Evolutionary conservation across 495 filamentous ascomycete genomes (phyloP).

Genomic region (Aspergillus homomorphus): DNA sequence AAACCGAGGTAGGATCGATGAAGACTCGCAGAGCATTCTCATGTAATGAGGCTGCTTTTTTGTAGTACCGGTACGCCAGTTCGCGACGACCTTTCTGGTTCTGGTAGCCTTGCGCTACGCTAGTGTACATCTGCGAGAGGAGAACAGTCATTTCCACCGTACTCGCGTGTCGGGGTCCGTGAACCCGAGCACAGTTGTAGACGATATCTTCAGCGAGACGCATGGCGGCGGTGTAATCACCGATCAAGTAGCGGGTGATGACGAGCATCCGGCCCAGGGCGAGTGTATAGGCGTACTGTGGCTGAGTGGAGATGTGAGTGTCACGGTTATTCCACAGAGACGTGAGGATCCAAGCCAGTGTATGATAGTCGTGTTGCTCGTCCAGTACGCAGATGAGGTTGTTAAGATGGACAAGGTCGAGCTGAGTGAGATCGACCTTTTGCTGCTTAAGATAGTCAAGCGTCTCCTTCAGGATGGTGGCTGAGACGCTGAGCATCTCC

Average conservation of each 20-base stretch:
- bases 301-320: slow-evolving; percentile 18
- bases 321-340: slow-evolving; percentile 37
- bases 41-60: slow-evolving; percentile 37
- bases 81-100: slow-evolving; percentile 29
- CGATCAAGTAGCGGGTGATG: slow-evolving; percentile 36
- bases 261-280: slow-evolving; percentile 36
- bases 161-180: slow-evolving; percentile 32
- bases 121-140: slow-evolving; percentile 39
- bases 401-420: slow-evolving; percentile 32
- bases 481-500: slow-evolving; percentile 15
- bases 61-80: slow-evolving; percentile 40
- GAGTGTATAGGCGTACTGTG: slow-evolving; percentile 25
- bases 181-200: slow-evolving; percentile 42
- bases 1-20: slow-evolving; percentile 29
- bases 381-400: slow-evolving; percentile 34
- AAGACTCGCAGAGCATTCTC: slow-evolving; percentile 38
- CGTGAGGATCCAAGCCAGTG: slow-evolving; percentile 34
- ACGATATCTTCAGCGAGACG: slow-evolving; percentile 43
- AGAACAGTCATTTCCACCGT: slow-evolving; percentile 39
- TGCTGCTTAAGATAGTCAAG: slow-evolving; percentile 16
- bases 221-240: slow-evolving; percentile 28
- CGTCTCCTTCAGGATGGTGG: slow-evolving; percentile 18
- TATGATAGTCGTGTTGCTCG: slow-evolving; percentile 38
- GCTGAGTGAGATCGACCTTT: slow-evolving; percentile 26
- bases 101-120: slow-evolving; percentile 35